Evolutionary conservation across 441 rosid species (phyloP).

Genomic region (Theobroma grandiflorum): DNA sequence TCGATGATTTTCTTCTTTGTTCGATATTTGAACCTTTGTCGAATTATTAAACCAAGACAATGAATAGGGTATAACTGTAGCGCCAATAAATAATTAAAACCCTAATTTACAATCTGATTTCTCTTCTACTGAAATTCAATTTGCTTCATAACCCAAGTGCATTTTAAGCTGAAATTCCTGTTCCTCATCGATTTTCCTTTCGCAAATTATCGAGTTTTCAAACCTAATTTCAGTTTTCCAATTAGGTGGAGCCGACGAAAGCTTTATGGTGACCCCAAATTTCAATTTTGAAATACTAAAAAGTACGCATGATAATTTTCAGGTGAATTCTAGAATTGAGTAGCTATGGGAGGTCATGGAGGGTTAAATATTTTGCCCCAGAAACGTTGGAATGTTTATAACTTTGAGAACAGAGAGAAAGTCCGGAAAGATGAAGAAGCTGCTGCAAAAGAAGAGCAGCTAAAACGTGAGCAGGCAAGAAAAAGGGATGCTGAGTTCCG

Average conservation of each 20-base stretch:
- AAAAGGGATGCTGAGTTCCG: constrained; percentile 83
- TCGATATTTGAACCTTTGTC: background rate
- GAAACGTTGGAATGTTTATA: constrained; percentile 94
- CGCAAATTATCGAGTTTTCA: background rate
- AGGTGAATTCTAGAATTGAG: constrained; percentile 5
- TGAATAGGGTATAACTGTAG: background rate
- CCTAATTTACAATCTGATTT: constrained; percentile 1
- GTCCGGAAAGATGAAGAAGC: constrained; percentile 83
- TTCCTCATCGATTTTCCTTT: background rate
- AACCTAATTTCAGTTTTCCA: constrained; percentile 1
- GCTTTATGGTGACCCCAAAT: background rate
- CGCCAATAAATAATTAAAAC: background rate
- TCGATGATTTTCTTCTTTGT: background rate
- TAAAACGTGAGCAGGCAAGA: constrained; percentile 73
- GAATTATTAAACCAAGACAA: background rate
- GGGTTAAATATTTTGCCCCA: constrained; percentile 93
- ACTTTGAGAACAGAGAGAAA: constrained; percentile 81
- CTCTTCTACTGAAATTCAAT: constrained; percentile 3
- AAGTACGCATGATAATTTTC: background rate
- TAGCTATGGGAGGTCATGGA: constrained; percentile 93
- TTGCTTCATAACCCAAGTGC: constrained; percentile 1
- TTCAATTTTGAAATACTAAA: background rate
- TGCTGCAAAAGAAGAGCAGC: constrained; percentile 81
- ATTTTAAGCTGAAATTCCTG: background rate
- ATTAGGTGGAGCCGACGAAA: background rate